These are phyloP conservation scores for Venturia carpophila DNA, from an alignment of 2,329 filamentous ascomycete species.

Conservation along the genomic window DNA sequence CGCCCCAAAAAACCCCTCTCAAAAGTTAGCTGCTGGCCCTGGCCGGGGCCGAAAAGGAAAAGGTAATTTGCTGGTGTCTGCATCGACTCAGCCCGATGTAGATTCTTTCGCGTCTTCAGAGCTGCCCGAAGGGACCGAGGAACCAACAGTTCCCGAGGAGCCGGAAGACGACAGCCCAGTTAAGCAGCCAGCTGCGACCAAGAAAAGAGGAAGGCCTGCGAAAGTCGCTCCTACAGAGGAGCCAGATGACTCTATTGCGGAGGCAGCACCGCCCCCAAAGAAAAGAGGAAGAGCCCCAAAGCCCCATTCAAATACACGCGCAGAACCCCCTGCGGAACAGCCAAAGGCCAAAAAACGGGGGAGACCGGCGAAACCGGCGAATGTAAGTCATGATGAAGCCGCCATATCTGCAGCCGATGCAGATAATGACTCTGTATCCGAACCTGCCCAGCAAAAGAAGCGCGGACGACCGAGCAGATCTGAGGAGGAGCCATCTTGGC, in stretches of 20 bases:
- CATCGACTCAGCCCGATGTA: neutral
- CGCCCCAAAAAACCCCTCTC: neutral
- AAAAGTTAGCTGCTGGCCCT: neutral
- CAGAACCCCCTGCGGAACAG: neutral
- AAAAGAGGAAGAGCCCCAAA: neutral
- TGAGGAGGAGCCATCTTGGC: slow-evolving; percentile 21
- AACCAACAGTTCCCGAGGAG: neutral
- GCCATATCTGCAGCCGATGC: neutral
- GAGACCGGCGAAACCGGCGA: neutral
- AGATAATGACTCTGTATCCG: neutral
- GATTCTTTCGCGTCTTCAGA: neutral
- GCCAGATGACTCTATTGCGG: neutral
- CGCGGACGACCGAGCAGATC: slow-evolving; percentile 26
- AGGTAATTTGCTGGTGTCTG: neutral
- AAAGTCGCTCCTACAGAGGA: neutral
- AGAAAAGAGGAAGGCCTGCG: neutral
- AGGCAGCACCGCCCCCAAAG: neutral
- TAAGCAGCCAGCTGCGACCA: neutral
- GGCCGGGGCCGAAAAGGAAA: slow-evolving; percentile 6
- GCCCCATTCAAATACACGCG: neutral
- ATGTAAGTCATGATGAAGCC: neutral
- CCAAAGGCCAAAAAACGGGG: slow-evolving; percentile 6
- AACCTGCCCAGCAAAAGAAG: neutral
- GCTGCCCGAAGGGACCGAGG: neutral
- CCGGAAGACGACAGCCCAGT: neutral